phyloP scores from a whole-genome alignment of 805 yeast genomes.

The Myxozyma geophila region DNA sequence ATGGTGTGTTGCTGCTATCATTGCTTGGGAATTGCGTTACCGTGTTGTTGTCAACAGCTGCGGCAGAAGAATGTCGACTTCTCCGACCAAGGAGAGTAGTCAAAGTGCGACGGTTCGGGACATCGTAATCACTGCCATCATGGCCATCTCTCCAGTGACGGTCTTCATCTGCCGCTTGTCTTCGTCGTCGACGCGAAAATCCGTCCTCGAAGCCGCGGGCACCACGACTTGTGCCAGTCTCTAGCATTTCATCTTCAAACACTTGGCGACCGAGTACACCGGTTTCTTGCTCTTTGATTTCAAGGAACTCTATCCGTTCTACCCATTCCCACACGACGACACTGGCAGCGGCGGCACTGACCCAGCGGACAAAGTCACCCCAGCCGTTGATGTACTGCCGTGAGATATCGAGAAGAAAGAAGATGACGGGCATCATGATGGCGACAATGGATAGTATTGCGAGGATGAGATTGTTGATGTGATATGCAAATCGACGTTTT shows the following conservation, averaged over 20 bases:
- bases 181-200: constrained; percentile 13
- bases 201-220: constrained; percentile 22
- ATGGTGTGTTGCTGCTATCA: not conserved
- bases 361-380: constrained; percentile 54
- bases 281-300: constrained; percentile 55
- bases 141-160: not conserved
- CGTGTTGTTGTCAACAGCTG: not conserved
- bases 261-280: constrained; percentile 69
- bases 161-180: not conserved
- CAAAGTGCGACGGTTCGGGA: not conserved
- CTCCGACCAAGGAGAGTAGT: constrained; percentile 5
- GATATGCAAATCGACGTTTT: constrained; percentile 53
- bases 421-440: constrained; percentile 48
- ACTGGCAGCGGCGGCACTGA: constrained; percentile 55
- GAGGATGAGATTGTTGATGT: constrained; percentile 53
- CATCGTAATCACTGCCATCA: constrained; percentile 11
- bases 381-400: constrained; percentile 53
- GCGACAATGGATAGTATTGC: constrained; percentile 53
- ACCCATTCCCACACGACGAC: constrained; percentile 72
- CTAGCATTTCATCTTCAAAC: constrained; percentile 50
- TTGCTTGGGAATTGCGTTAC: not conserved
- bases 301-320: constrained; percentile 56
- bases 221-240: constrained; percentile 36
- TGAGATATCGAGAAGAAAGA: constrained; percentile 47
- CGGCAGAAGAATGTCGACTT: constrained; percentile 12